Percentiles rank a stretch among this genome's conserved stretches.
These are phyloP conservation scores for Oxytropis ochrocephala DNA, from an alignment of 306 rosid species.

Conservation along the genomic window DNA sequence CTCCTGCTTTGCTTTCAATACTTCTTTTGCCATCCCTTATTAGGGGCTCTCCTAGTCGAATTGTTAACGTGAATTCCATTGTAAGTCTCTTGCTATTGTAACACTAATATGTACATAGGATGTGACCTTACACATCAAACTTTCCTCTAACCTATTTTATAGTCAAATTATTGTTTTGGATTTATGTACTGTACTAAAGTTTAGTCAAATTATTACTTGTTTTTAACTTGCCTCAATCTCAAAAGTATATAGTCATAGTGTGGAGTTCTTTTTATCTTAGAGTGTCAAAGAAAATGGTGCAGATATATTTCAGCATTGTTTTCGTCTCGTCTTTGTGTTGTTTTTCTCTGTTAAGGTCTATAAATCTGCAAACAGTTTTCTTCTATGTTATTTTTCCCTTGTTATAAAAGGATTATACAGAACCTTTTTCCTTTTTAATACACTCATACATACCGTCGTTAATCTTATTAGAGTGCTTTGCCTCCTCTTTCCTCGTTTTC, in stretches of 20 bases:
- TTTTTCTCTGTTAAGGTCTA: too few species aligned
- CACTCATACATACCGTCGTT: too few species aligned
- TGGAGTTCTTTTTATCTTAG: too few species aligned
- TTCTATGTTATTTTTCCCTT: too few species aligned
- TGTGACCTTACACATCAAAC: neutral
- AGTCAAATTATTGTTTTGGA: neutral
- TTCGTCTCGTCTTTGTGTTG: too few species aligned
- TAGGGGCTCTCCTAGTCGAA: slow-evolving; percentile 93
- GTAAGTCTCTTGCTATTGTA: slow-evolving; percentile 50
- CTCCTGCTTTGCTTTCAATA: slow-evolving; percentile 84
- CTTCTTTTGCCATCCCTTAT: slow-evolving; percentile 95
- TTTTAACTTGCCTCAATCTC: neutral
- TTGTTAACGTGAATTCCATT: slow-evolving; percentile 75
- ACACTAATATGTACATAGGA: neutral
- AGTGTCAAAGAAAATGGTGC: too few species aligned
- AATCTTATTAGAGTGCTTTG: neutral
- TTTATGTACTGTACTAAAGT: neutral
- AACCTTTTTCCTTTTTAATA: too few species aligned
- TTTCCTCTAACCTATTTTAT: neutral
- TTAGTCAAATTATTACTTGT: neutral
- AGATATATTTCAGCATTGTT: too few species aligned
- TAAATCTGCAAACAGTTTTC: too few species aligned
- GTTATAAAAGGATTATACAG: too few species aligned
- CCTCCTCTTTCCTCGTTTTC: neutral
- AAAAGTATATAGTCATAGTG: neutral